These are phyloP conservation scores for Ceratobasidium sp. DNA, from an alignment of 1,284 basidiomycete genomes.

Conservation along the genomic window DNA sequence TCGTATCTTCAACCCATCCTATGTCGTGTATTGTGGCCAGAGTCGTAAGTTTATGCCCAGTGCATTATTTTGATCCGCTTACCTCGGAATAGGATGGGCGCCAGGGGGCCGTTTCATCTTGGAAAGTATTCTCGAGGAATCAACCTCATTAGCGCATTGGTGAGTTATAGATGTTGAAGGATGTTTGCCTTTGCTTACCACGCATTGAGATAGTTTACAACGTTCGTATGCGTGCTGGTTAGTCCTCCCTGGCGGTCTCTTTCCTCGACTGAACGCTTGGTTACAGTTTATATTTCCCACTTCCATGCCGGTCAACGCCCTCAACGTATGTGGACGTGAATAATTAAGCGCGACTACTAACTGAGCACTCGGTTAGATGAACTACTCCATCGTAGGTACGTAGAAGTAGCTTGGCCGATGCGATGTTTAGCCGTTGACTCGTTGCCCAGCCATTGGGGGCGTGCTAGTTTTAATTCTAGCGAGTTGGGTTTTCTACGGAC, in stretches of 20 bases:
- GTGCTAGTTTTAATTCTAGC: conserved; percentile 22
- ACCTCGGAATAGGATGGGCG: conserved; percentile 56
- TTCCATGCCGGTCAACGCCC: conserved; percentile 30
- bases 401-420: background rate
- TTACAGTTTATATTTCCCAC: conserved; percentile 39
- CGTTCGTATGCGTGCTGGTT: conserved; percentile 41
- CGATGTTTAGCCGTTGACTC: background rate
- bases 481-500: conserved; percentile 56
- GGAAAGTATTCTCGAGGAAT: conserved; percentile 66
- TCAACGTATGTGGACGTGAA: conserved; percentile 27
- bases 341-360: background rate
- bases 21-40: conserved; percentile 69
- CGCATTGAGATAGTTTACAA: conserved; percentile 57
- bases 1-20: conserved; percentile 69
- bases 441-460: conserved; percentile 22
- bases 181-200: background rate
- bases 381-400: conserved; percentile 29
- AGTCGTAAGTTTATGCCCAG: conserved; percentile 57
- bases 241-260: background rate
- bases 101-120: conserved; percentile 65
- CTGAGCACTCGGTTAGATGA: background rate
- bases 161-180: conserved; percentile 50
- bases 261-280: background rate
- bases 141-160: conserved; percentile 62
- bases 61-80: conserved; percentile 1